Evolutionary conservation across 1,284 basidiomycete genomes (phyloP), one percentile per base, ranked within the genome.

Genomic region (Vanrija sp.): DNA sequence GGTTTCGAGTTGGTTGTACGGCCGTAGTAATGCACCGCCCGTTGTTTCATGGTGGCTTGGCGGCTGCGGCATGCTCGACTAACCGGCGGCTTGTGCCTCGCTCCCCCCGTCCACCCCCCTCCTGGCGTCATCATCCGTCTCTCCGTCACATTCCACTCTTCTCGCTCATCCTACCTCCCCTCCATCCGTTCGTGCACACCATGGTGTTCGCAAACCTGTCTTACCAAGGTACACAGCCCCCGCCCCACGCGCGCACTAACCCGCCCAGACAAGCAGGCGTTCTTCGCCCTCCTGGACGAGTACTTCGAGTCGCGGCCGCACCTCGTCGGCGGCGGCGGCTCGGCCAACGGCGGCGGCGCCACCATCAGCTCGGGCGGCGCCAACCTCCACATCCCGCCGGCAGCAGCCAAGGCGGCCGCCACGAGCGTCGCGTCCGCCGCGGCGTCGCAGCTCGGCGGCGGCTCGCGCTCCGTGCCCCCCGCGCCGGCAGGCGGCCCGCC

Each of bases 241-340:
- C 43, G 15, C 16, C n/a, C 18, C 43, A 29, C 38, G 28, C 28
- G 28, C 28, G 7, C 26, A 26, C 43, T 49, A n/a, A 54, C 21
- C 2, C 52, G 34, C 38, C 7, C 38, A 50, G 47, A 55, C 43
- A 49, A 74, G 65, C 59, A 70, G 62, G 73, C 70, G 6, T 75
- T 75, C 66, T 75, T 75, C 56, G 58, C 63, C 47, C 69, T 75
- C 3, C 63, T 75, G 0, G 73, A 75, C 51, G 73, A 75, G 60
- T 75, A 75, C 63, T 75, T 75, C 48, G 71, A 61, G 29, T 73
- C 72, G 26, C 65, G 73, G 12, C 71, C 72, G 1, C 67, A 73
- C 29, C 64, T 70, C 28, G 16, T 42, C n/a, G 44, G 47, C 46
- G 51, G 23, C 29, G 42, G 40, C 19, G 47, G 52, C 18, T 38